Conservation (phyloP, 1,284 basidiomycete genomes). For the Pyrrhoderma noxium region DNA sequence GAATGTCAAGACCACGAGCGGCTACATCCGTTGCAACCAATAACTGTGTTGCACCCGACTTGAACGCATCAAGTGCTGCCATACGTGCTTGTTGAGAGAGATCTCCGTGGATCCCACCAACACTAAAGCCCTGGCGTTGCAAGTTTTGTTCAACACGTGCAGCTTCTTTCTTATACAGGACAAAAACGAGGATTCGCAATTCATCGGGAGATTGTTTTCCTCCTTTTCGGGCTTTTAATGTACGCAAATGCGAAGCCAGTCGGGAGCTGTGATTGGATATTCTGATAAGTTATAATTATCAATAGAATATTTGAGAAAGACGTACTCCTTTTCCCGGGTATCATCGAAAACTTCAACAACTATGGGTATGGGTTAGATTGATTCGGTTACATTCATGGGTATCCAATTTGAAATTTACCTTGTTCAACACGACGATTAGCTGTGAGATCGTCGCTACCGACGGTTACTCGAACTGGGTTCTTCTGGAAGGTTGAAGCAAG, state of each 20-base stretch:
- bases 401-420: slow-evolving; percentile 24
- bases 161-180: slow-evolving; percentile 97
- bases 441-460: slow-evolving; percentile 91
- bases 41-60: slow-evolving; percentile 74
- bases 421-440: slow-evolving; percentile 90
- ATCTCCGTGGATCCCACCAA: slow-evolving; percentile 91
- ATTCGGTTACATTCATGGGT: not conserved
- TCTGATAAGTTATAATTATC: not conserved
- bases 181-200: slow-evolving; percentile 86
- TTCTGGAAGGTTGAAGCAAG: slow-evolving; percentile 89
- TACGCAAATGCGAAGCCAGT: slow-evolving; percentile 56
- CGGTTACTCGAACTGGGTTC: slow-evolving; percentile 85
- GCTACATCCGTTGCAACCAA: slow-evolving; percentile 98
- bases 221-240: slow-evolving; percentile 59
- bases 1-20: slow-evolving; percentile 94
- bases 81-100: slow-evolving; percentile 84
- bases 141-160: slow-evolving; percentile 83
- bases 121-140: slow-evolving; percentile 71
- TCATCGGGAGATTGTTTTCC: slow-evolving; percentile 40
- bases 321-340: slow-evolving; percentile 80
- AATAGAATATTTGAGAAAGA: slow-evolving; percentile 14
- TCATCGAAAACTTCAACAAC: slow-evolving; percentile 89
- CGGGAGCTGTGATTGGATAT: slow-evolving; percentile 45
- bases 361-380: slow-evolving; percentile 15
- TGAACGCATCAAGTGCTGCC: slow-evolving; percentile 86